Evolutionary conservation across 192 early-diverging fungal genomes (phyloP).

Genomic region (Backusella tarrabulga): DNA sequence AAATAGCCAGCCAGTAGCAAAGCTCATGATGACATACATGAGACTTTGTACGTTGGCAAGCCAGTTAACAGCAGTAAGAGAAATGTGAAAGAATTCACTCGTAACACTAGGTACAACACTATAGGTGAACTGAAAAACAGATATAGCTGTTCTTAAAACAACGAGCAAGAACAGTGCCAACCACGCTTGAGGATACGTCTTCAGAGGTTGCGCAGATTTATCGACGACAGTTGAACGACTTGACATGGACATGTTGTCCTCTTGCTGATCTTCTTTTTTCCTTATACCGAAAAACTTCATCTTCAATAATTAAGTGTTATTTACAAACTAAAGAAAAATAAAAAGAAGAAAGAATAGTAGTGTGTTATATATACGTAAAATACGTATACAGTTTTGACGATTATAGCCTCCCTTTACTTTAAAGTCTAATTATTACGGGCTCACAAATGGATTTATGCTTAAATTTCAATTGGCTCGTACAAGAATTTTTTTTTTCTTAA

Average conservation of each 20-base stretch:
- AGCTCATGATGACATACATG: constrained; percentile 35
- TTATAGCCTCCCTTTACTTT: neutral
- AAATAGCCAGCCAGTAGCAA: constrained; percentile 37
- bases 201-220: neutral
- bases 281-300: neutral
- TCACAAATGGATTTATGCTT: constrained; percentile 4
- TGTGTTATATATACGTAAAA: neutral
- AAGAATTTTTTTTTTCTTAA: neutral
- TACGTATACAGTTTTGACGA: constrained; percentile 1
- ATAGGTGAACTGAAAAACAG: constrained; percentile 34
- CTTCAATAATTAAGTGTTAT: neutral
- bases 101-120: constrained; percentile 28
- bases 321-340: neutral
- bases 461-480: neutral
- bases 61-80: constrained; percentile 35
- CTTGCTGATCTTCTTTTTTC: neutral
- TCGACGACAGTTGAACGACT: constrained; percentile 6
- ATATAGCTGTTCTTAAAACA: constrained; percentile 21
- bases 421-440: neutral
- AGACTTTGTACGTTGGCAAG: constrained; percentile 35
- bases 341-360: neutral
- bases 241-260: neutral
- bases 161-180: constrained; percentile 29
- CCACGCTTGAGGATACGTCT: constrained; percentile 38
- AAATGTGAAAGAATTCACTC: constrained; percentile 23